These are phyloP conservation scores for Candida ulmi DNA, from an alignment of 805 yeast genomes.

Conservation along the genomic window DNA sequence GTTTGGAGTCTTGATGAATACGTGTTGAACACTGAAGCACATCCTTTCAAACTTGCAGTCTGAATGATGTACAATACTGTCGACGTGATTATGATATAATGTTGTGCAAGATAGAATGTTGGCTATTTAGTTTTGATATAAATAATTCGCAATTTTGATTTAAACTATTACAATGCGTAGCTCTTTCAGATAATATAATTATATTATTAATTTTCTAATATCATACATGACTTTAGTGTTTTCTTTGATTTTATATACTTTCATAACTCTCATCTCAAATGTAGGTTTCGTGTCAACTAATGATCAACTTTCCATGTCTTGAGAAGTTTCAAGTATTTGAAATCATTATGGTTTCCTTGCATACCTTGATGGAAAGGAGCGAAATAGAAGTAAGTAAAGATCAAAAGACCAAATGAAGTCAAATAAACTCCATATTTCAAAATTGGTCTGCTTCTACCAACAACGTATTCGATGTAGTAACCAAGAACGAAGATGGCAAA, in stretches of 20 bases:
- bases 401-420: conserved; percentile 42
- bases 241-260: neutral
- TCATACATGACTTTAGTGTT: too few species aligned
- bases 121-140: too few species aligned
- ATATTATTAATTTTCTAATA: too few species aligned
- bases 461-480: conserved; percentile 22
- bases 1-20: conserved; percentile 44
- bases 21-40: conserved; percentile 60
- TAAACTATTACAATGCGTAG: neutral
- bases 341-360: conserved; percentile 48
- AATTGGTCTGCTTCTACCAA: conserved; percentile 19
- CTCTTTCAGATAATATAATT: neutral
- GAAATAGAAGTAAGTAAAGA: conserved; percentile 54
- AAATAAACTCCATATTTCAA: conserved; percentile 33
- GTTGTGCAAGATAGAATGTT: too few species aligned
- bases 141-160: too few species aligned
- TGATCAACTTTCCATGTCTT: conserved; percentile 43
- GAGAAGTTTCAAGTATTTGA: conserved; percentile 46
- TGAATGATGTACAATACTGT: too few species aligned
- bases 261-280: neutral
- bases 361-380: conserved; percentile 79
- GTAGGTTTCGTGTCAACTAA: neutral
- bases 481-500: conserved; percentile 76
- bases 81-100: too few species aligned
- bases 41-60: conserved; percentile 35